phyloP scores from a whole-genome alignment of 2,329 filamentous ascomycete genomes.

The Fusarium sp. region DNA sequence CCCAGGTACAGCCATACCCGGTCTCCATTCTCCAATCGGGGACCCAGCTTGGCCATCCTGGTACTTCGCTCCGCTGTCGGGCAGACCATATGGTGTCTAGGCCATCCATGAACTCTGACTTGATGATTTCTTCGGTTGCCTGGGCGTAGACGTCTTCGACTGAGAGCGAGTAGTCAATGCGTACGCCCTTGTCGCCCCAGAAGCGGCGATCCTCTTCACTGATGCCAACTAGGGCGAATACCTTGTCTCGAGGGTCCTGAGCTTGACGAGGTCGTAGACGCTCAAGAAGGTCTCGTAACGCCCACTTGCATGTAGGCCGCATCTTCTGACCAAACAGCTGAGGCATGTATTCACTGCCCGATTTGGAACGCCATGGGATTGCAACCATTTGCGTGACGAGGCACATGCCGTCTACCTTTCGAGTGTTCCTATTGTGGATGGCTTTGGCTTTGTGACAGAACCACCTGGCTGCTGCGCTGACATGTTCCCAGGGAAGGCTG shows the following conservation, averaged over 20 bases:
- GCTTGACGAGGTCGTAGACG: constrained; percentile 26
- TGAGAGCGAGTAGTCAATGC: constrained; percentile 26
- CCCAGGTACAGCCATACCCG: constrained; percentile 32
- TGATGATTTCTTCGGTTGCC: constrained; percentile 33
- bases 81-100: constrained; percentile 31
- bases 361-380: constrained; percentile 23
- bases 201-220: constrained; percentile 18
- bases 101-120: background rate
- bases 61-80: constrained; percentile 16
- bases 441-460: constrained; percentile 22
- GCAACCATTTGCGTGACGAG: constrained; percentile 19
- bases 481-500: constrained; percentile 19
- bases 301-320: constrained; percentile 28
- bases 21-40: constrained; percentile 35
- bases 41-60: constrained; percentile 36
- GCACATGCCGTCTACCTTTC: constrained; percentile 21
- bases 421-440: background rate
- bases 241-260: constrained; percentile 32
- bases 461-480: constrained; percentile 34
- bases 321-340: constrained; percentile 10
- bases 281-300: constrained; percentile 23
- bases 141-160: constrained; percentile 20
- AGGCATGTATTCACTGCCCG: constrained; percentile 18
- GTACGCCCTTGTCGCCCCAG: background rate
- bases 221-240: constrained; percentile 30